phyloP scores from a whole-genome alignment of 306 rosid genomes.

The Trifolium pratense region DNA sequence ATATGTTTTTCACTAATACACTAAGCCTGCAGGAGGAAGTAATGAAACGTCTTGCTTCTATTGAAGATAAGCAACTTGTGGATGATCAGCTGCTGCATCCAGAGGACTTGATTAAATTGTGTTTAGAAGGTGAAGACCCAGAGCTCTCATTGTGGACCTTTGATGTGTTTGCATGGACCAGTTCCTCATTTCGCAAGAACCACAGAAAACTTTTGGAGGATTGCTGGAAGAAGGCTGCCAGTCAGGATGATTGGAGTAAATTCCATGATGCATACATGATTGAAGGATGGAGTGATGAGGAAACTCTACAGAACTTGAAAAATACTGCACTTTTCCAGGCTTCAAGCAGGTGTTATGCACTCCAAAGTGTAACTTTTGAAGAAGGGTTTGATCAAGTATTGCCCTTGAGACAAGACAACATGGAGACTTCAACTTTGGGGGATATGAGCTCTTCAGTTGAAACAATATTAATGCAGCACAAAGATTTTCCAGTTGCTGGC shows the following conservation, averaged over 20 bases:
- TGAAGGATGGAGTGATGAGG: conserved; percentile 92
- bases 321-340: conserved; percentile 71
- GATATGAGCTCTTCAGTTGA: conserved; percentile 70
- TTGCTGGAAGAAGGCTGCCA: conserved; percentile 88
- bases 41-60: conserved; percentile 46
- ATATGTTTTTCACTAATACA: conserved; percentile 33
- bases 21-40: conserved; percentile 74
- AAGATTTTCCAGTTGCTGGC: conserved; percentile 86
- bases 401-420: conserved; percentile 68
- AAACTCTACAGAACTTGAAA: conserved; percentile 63
- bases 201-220: conserved; percentile 77
- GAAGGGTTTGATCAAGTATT: conserved; percentile 77
- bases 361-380: conserved; percentile 68
- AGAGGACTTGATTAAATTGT: conserved; percentile 73
- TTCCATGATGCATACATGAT: conserved; percentile 59
- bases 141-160: conserved; percentile 71
- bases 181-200: conserved; percentile 71
- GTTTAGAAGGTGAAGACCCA: conserved; percentile 63
- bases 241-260: conserved; percentile 76
- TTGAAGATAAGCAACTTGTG: conserved; percentile 59
- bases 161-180: conserved; percentile 87
- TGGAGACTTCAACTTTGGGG: conserved; percentile 49
- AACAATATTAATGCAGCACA: conserved; percentile 83
- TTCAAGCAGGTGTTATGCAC: conserved; percentile 82
- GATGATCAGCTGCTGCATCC: conserved; percentile 75